Base-by-base conservation (phyloP, 2,329 filamentous ascomycete species). In the Trichoderma afroharzianum region DNA sequence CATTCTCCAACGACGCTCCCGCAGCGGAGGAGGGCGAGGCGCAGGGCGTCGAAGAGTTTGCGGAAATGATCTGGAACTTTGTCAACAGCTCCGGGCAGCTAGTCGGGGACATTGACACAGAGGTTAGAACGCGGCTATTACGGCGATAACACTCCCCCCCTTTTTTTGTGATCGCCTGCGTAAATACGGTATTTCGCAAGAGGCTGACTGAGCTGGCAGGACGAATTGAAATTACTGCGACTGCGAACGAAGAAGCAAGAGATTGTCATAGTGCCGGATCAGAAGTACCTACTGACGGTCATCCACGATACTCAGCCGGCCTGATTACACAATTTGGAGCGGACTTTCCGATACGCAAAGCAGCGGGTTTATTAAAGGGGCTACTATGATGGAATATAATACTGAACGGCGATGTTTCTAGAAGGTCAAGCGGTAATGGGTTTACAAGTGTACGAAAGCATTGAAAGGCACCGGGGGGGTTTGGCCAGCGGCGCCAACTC, bases 201-300 rank as follows among this genome's bases (percentile, higher is more conserved):
- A 33, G 32, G 24, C 39, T 68, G 43, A 71, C 39, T 39, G 14
- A n/a, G 12, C 32, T 57, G 39, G 39, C 24, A 92, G 86, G 93
- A 96, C 77, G 93, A 95, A 78, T 82, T 95, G 74, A 94, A 91
- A 81, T 84, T 96, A 62, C 81, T 96, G 66, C 87, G 93, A 74
- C 79, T 97, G 74, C 88, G 93, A 74, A 95, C 93, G n/a, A 94
- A 91, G 84, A 94, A 93, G 80, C 92, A 94, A 76, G 93, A 97
- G 80, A 83, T 96, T 73, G 91, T 96, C 72, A 93, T 96, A 77
- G 91, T 95, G 24, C 93, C 92, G 80, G 93, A 95, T 80, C 78
- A 88, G 53, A 94, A 93, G 78, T 97, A 93, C 81, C 84, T 96
- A 61, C 86, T 95, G 47, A 89, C 95, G 69, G 91, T 94, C 47